Evolutionary conservation across 2,329 filamentous ascomycete species (phyloP).

Genomic region (Penicillium sp.): DNA sequence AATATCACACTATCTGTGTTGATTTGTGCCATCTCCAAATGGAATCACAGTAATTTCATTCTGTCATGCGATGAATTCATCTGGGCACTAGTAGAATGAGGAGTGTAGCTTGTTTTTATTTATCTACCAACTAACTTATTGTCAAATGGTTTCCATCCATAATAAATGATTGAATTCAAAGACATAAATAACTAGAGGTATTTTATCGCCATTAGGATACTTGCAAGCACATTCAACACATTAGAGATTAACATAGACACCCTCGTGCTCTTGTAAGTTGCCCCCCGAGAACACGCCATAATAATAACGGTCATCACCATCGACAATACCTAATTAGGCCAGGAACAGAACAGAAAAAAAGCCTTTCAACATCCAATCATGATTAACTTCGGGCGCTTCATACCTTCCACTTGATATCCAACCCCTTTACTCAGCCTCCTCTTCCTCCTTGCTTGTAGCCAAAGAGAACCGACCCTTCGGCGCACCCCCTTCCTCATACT

Average conservation of each 20-base stretch:
- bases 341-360: background rate
- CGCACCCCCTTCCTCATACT: slow-evolving; percentile 51
- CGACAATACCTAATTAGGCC: background rate
- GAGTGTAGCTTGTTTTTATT: background rate
- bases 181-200: background rate
- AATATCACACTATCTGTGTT: background rate
- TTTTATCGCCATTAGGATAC: background rate
- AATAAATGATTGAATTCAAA: background rate
- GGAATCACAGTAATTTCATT: accelerated
- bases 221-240: background rate
- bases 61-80: background rate
- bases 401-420: background rate
- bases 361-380: background rate
- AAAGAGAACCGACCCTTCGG: slow-evolving; percentile 45
- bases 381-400: background rate
- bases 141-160: background rate
- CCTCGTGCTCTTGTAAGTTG: background rate
- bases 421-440: slow-evolving; percentile 41
- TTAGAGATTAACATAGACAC: slow-evolving; percentile 1
- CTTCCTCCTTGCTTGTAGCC: slow-evolving; percentile 46
- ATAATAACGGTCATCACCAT: background rate
- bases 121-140: background rate
- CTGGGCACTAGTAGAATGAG: background rate
- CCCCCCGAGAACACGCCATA: background rate
- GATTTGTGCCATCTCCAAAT: too few species aligned